Evolutionary conservation across 805 yeast species (phyloP).

Genomic region (Candida michaelii): DNA sequence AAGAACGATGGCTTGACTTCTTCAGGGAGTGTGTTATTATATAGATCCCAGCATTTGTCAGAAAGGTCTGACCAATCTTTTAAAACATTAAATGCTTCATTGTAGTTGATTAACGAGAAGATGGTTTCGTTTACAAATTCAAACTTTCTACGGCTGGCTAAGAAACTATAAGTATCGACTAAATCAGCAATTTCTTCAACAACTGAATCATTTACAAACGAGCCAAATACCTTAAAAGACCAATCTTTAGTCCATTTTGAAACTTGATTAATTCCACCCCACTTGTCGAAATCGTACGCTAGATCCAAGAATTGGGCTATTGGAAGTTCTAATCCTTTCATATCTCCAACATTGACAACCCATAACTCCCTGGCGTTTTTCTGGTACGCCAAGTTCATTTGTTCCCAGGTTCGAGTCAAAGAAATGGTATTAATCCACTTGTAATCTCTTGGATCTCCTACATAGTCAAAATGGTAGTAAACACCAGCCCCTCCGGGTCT

Average conservation of each 20-base stretch:
- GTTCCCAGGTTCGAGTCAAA: constrained; percentile 24
- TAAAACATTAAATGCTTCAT: constrained; percentile 17
- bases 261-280: constrained; percentile 14
- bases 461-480: constrained; percentile 28
- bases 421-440: constrained; percentile 28
- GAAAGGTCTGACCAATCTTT: constrained; percentile 16
- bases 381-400: constrained; percentile 22
- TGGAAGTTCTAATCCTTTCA: constrained; percentile 25
- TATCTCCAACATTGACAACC: constrained; percentile 28
- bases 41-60: constrained; percentile 17
- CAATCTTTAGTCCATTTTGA: constrained; percentile 14
- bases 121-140: constrained; percentile 16
- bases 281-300: constrained; percentile 17
- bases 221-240: constrained; percentile 16
- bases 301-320: constrained; percentile 20
- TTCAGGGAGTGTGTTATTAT: constrained; percentile 15
- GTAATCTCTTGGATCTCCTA: constrained; percentile 27
- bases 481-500: constrained; percentile 28
- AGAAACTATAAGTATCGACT: constrained; percentile 17
- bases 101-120: constrained; percentile 14
- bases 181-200: constrained; percentile 18
- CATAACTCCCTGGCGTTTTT: constrained; percentile 20
- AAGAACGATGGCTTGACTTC: constrained; percentile 18
- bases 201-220: constrained; percentile 3
- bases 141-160: constrained; percentile 13